Conservation (phyloP, 805 yeast species). For the Lachancea kluyveri region DNA sequence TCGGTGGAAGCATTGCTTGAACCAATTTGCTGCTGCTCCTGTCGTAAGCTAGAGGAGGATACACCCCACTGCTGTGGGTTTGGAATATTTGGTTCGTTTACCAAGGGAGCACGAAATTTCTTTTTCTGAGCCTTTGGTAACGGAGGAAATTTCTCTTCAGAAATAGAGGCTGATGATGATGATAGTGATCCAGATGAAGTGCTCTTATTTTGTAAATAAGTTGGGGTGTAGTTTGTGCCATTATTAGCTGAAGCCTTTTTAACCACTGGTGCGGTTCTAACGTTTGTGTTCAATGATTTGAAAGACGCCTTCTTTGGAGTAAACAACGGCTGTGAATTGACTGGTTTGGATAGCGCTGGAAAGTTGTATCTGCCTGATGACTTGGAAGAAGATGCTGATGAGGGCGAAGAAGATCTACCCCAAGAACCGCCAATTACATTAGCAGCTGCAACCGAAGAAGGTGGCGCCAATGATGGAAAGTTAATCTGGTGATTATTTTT, state of each 20-base stretch:
- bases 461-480: constrained; percentile 19
- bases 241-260: constrained; percentile 14
- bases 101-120: constrained; percentile 47
- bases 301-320: constrained; percentile 8
- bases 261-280: constrained; percentile 9
- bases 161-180: constrained; percentile 15
- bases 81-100: constrained; percentile 38
- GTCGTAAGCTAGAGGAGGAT: no score
- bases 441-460: constrained; percentile 11
- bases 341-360: constrained; percentile 29
- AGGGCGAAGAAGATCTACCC: constrained; percentile 17
- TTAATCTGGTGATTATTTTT: constrained; percentile 15
- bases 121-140: constrained; percentile 28
- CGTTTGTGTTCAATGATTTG: constrained; percentile 1
- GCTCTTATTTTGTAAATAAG: constrained; percentile 25
- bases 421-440: constrained; percentile 26
- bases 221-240: constrained; percentile 23
- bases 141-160: constrained; percentile 41
- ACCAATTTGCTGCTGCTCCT: no score
- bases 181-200: no score
- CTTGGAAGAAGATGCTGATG: constrained; percentile 13
- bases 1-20: constrained; percentile 1
- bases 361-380: constrained; percentile 19
- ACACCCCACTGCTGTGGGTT: constrained; percentile 35
- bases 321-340: constrained; percentile 12